Evolutionary conservation across 108 stramenopile genomes (phyloP), one percentile per base, ranked within the genome.

Genomic region (Discostella stelligeroides): DNA sequence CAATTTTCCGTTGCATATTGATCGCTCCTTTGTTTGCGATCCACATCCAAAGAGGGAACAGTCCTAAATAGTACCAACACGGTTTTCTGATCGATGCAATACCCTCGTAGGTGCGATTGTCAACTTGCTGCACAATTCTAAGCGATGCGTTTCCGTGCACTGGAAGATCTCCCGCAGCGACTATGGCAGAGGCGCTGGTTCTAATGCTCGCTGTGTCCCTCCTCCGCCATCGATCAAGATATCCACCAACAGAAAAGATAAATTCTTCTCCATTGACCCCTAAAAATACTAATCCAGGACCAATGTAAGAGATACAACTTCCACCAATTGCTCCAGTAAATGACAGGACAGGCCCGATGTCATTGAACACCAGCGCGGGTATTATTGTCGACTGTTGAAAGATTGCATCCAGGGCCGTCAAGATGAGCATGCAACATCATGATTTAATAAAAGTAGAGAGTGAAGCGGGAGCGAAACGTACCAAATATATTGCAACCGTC

Each of bases 271-370:
- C 92, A 72, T 90, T 76, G 42, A 90, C 63, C n/a, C 92, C 92
- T 13, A 93, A 65, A 72, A 84, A 93, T 7, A 83, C 81, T 18
- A 90, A 34, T 21, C 92, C 92, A 4, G 89, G 89, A 11, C 79
- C 89, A 58, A 90, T 84, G 55, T 89, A 93, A 12, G 87, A 77
- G 28, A 93, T 72, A 37, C 77, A 84, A 18, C 83, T 78, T 27
- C 89, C 92, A 14, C 88, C 92, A 10, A 93, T 46, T 4, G 92
- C 83, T 0, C 92, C 92, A 45, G 92, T 93, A 15, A 93, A 81
- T 23, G 82, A 84, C 0, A 93, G 66, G 9, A 93, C 89, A 20
- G 92, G 92, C 23, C 92, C 92, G 41, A 93, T 70, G 59, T 93
- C 92, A 47, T 77, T 65, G 27, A 93, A 73, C 45, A 93, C 54